A percentile compares a stretch with the other conserved stretches of the same genome.
Conservation (phyloP, 169 alveolate genomes). For the Plasmodium vinckei region DNA sequence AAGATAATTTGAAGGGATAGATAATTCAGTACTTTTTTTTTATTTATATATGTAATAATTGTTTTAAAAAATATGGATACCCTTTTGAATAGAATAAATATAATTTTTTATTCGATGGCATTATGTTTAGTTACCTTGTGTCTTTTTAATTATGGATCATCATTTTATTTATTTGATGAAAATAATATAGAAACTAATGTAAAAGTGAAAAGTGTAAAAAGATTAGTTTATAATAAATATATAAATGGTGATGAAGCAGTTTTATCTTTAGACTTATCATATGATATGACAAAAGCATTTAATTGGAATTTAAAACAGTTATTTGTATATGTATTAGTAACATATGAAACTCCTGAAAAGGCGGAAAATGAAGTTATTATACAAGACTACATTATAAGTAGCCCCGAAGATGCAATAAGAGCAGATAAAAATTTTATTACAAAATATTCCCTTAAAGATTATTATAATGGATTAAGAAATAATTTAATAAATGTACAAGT, state of each 20-base stretch:
- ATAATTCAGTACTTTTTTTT: too few relatives aligned
- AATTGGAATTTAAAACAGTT: conserved; percentile 71
- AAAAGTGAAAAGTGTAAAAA: conserved; percentile 45
- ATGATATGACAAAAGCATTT: conserved; percentile 75
- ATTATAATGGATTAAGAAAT: conserved; percentile 70
- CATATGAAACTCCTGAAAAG: conserved; percentile 66
- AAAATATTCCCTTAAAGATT: conserved; percentile 72
- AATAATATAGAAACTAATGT: conserved; percentile 35
- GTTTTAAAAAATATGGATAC: conserved; percentile 30
- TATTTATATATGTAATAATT: too few relatives aligned
- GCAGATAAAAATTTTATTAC: conserved; percentile 36
- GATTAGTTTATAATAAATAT: conserved; percentile 56
- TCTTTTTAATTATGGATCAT: conserved; percentile 58
- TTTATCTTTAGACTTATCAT: conserved; percentile 54
- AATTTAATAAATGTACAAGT: conserved; percentile 47
- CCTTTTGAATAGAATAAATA: conserved; percentile 49
- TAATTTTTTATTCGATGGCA: conserved; percentile 69
- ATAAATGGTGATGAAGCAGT: conserved; percentile 75
- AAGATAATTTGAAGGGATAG: too few relatives aligned
- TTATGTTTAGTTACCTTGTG: conserved; percentile 44
- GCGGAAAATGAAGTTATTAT: conserved; percentile 50
- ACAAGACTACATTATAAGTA: conserved; percentile 51
- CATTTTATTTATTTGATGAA: conserved; percentile 72
- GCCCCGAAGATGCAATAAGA: conserved; percentile 22
- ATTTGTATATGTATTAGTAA: conserved; percentile 70